phyloP scores from a whole-genome alignment of 108 stramenopile genomes.

The Stephanodiscus minutulus region DNA sequence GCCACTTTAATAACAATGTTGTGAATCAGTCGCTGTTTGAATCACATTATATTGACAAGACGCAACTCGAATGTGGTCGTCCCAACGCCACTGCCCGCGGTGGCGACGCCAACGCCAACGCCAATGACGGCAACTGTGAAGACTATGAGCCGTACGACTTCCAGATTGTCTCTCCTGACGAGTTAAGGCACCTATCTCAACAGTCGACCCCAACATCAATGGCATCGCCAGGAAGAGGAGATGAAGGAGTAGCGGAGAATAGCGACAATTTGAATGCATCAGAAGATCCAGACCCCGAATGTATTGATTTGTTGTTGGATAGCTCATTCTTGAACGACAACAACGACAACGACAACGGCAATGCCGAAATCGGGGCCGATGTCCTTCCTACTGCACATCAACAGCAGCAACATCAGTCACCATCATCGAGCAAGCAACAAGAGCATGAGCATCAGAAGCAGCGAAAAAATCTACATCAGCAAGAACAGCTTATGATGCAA shows the following conservation, averaged over 20 bases:
- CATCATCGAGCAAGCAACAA: background rate
- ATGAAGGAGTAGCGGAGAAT: background rate
- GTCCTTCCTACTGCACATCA: background rate
- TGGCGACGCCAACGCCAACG: too few relatives aligned
- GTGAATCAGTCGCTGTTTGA: too few relatives aligned
- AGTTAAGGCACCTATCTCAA: too few relatives aligned
- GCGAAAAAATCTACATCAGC: slow-evolving; percentile 1
- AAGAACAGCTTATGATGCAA: slow-evolving; percentile 5
- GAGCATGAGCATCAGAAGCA: background rate
- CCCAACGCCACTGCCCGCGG: too few relatives aligned
- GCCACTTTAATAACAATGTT: too few relatives aligned
- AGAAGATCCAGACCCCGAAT: background rate
- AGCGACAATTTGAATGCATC: too few relatives aligned
- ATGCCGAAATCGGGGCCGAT: background rate
- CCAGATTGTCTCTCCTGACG: too few relatives aligned
- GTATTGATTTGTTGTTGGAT: slow-evolving; percentile 7
- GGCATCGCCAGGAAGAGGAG: background rate
- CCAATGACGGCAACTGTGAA: too few relatives aligned
- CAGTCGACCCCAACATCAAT: background rate
- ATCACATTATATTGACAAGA: too few relatives aligned
- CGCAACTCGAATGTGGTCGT: too few relatives aligned
- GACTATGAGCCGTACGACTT: too few relatives aligned
- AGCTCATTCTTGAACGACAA: background rate
- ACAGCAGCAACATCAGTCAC: background rate
- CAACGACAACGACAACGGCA: background rate